Evolutionary conservation across 2,329 filamentous ascomycete genomes (phyloP).

Genomic region (Arthroderma sp.): DNA sequence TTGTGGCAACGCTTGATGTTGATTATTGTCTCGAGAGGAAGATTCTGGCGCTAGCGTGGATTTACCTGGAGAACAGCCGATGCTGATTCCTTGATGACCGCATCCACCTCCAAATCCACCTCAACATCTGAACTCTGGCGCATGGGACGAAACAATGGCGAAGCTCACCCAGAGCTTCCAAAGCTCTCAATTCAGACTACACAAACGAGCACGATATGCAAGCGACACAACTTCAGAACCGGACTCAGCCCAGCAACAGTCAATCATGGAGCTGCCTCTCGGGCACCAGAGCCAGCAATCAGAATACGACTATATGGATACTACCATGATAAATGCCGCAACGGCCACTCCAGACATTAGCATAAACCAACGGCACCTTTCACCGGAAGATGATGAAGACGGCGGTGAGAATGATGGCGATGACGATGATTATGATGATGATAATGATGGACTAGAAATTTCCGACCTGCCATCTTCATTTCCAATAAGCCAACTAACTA

Average conservation of each 20-base stretch:
- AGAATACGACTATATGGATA: neutral
- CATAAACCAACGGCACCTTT: neutral
- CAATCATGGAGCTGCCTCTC: neutral
- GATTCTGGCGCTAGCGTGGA: too few species aligned
- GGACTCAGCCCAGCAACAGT: constrained; percentile 7
- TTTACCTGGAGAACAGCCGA: too few species aligned
- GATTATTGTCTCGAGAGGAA: too few species aligned
- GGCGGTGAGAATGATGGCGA: neutral
- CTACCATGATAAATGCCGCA: neutral
- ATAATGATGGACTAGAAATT: neutral
- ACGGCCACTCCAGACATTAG: neutral
- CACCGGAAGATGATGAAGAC: neutral
- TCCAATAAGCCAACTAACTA: neutral
- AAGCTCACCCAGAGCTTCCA: neutral
- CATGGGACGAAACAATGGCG: too few species aligned
- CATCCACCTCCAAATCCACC: too few species aligned
- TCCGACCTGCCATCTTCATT: constrained; percentile 1
- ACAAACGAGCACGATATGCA: constrained; percentile 5
- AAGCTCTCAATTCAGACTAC: constrained; percentile 9
- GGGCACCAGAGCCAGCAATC: neutral
- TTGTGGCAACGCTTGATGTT: too few species aligned
- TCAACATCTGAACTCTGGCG: too few species aligned
- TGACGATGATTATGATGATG: neutral
- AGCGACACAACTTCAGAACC: constrained; percentile 4
- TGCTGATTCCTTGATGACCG: too few species aligned